Percentiles rank a stretch among this genome's conserved stretches.
phyloP scores from a whole-genome alignment of 371 early-diverging fungal genomes.

The Haplosporangium sp. region DNA sequence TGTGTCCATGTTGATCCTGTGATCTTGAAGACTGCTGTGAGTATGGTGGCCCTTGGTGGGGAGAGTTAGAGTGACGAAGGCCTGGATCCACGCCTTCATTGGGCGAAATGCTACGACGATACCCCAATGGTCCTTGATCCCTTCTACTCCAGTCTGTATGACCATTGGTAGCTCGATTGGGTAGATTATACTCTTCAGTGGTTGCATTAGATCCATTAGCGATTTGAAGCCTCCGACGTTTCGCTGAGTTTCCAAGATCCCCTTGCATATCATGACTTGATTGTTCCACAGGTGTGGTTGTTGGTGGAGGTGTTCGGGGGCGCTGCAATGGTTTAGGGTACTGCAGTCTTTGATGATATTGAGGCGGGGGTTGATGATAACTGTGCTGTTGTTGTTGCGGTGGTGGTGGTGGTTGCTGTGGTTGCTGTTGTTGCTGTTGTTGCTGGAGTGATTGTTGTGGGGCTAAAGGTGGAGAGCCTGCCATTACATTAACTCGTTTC shows the following conservation, averaged over 20 bases:
- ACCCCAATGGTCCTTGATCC: constrained; percentile 13
- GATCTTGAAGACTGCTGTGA: constrained; percentile 17
- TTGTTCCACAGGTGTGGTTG: constrained; percentile 14
- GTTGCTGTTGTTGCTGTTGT: constrained; percentile 23
- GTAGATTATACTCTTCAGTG: constrained; percentile 41
- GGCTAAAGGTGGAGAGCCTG: constrained; percentile 40
- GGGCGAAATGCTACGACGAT: constrained; percentile 49
- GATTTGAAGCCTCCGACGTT: constrained; percentile 40
- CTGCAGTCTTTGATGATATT: constrained; percentile 32
- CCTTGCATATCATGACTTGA: constrained; percentile 33
- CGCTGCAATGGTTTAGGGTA: constrained; percentile 46
- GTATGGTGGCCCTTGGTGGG: constrained; percentile 30
- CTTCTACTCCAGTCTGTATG: constrained; percentile 34
- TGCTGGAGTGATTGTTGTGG: constrained; percentile 23
- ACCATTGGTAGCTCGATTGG: constrained; percentile 27
- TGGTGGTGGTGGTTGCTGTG: constrained; percentile 14
- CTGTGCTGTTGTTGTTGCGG: constrained; percentile 18
- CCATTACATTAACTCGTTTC: constrained; percentile 69
- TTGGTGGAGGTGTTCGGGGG: constrained; percentile 33
- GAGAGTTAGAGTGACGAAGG: constrained; percentile 22
- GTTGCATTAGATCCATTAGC: constrained; percentile 17
- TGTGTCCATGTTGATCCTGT: constrained; percentile 32
- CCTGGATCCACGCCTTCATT: constrained; percentile 28
- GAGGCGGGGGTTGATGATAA: constrained; percentile 34
- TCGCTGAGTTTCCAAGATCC: constrained; percentile 34